Evolutionary conservation across 768 basidiomycete genomes (phyloP), one percentile per base, ranked within the genome.

Genomic region (Clitopilus hobsonii): DNA sequence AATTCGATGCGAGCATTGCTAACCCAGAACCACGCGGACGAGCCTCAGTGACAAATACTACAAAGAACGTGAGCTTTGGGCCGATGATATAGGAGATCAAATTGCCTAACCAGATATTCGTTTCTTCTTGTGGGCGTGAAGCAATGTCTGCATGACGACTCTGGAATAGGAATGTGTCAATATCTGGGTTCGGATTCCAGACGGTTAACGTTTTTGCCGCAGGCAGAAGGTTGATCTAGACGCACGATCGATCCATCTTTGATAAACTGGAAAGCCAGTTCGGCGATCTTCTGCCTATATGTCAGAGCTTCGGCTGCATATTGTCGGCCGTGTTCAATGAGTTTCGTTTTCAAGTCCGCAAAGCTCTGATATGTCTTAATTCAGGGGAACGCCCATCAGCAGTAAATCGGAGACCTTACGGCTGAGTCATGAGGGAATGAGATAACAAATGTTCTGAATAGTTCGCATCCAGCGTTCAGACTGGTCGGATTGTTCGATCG

Each of bases 81-180:
- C 28, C 29, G 50, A 50, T 51, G 54, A 57, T 49, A 61, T 61
- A 56, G 56, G 54, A 67, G 62, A 45, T 20, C 59, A 60, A 52
- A 38, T 25, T 54, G 60, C 32, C 32, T 51, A 58, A 80, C 80
- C 81, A 64, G 91, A 93, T 70, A 98, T 92, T 54, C 95, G 83
- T 75, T 98, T 98, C 68, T 82, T 84, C 65, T 87, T 79, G 69
- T 96, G 93, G 16, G 97, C 95, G 55, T 88, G 83, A 47, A 98
- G 79, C 52, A 99, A 80, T 29, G 95, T 89, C 71, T 93, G 86
- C 75, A 95, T 88, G 54, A 99, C 96, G 45, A 98, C 94, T 63
- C 97, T 81, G 23, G 94, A 98, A 74, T 95, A 95, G 28, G 93
- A 94, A 71, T 99, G 97, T 2, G 94, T 98, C 55, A 99, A 81